Evolutionary conservation across 1,284 basidiomycete genomes (phyloP).

Genomic region (Coniophora puteana): DNA sequence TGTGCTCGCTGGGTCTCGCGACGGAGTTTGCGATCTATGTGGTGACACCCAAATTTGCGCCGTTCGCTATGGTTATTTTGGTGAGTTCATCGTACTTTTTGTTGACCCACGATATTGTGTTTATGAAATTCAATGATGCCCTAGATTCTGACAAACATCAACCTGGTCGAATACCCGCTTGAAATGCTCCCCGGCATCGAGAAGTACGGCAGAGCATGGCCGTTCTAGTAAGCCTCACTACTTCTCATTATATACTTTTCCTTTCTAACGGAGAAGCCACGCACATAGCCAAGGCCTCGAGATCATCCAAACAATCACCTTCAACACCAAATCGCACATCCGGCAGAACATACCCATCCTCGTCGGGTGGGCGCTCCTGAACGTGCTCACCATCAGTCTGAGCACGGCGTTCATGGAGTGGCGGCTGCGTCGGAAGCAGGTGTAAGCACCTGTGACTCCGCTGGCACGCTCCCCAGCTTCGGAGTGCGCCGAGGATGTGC

Average conservation of each 20-base stretch:
- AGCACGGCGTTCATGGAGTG: neutral
- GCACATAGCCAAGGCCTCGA: neutral
- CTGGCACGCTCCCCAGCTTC: too few species aligned
- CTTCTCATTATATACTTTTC: neutral
- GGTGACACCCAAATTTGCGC: conserved; percentile 26
- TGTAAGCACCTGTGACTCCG: too few species aligned
- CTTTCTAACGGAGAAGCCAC: neutral
- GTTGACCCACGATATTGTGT: too few species aligned
- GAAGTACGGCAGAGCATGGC: neutral
- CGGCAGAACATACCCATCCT: neutral
- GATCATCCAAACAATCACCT: neutral
- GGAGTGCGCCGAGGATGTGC: too few species aligned
- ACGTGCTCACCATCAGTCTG: neutral
- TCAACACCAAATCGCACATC: neutral
- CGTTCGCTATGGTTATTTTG: conserved; percentile 30
- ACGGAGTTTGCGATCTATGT: conserved; percentile 36
- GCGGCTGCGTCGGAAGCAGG: neutral
- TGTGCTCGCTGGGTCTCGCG: conserved; percentile 34
- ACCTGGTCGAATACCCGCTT: too few species aligned
- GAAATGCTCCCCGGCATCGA: too few species aligned
- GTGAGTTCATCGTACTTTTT: conserved; percentile 12
- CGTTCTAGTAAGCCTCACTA: neutral
- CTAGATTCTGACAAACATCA: too few species aligned
- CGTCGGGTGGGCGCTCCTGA: neutral
- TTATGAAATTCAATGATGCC: too few species aligned